Conservation (phyloP, 1,139 yeast species). For the Citeromyces hawaiiensis region DNA sequence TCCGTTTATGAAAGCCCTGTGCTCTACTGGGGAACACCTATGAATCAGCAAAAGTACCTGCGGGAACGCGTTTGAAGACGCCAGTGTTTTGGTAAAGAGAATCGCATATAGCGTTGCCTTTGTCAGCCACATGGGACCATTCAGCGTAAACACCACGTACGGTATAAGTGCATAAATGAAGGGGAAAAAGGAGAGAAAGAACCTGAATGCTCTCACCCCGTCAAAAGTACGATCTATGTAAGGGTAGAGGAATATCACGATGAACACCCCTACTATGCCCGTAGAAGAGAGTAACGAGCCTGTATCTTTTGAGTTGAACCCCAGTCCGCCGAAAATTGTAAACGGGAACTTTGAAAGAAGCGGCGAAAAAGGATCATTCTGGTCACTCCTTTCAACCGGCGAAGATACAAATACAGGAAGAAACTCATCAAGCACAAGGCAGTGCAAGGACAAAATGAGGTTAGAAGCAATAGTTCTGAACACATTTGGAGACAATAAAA, state of each 20-base stretch:
- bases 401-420: constrained; percentile 47
- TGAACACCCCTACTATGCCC: constrained; percentile 41
- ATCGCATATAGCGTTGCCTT: constrained; percentile 10
- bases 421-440: constrained; percentile 43
- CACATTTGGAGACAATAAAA: constrained; percentile 19
- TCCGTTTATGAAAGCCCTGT: constrained; percentile 38
- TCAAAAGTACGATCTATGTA: constrained; percentile 35
- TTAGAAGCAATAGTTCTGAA: constrained; percentile 26
- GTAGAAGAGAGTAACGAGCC: constrained; percentile 42
- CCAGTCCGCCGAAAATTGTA: constrained; percentile 34
- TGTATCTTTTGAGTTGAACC: constrained; percentile 30
- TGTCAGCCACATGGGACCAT: constrained; percentile 1
- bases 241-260: constrained; percentile 40
- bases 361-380: constrained; percentile 6
- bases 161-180: constrained; percentile 35
- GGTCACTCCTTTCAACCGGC: constrained; percentile 18
- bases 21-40: constrained; percentile 30
- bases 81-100: constrained; percentile 19
- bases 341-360: constrained; percentile 28
- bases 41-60: constrained; percentile 30
- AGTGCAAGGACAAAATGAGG: constrained; percentile 32
- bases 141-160: constrained; percentile 28
- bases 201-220: constrained; percentile 29
- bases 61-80: constrained; percentile 25
- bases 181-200: constrained; percentile 29